Base-by-base conservation (phyloP, 2,329 filamentous ascomycete genomes). In the Phyllosticta citrichinensis region DNA sequence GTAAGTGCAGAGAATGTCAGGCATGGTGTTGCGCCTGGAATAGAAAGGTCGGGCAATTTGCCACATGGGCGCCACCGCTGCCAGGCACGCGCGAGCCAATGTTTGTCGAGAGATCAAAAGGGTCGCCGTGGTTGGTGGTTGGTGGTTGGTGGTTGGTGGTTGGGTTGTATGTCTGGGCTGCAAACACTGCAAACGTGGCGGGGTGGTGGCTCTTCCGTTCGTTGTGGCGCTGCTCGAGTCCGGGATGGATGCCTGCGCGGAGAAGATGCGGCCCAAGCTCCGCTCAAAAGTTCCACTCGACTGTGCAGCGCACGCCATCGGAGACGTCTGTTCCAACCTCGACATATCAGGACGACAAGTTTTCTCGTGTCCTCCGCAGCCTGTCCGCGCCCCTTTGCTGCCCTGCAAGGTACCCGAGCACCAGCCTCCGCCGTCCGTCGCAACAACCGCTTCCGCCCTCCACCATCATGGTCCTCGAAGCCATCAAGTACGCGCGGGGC, bases 401-500 rank as follows among this genome's bases (percentile, higher is more conserved):
- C 52, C 52, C 52, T 27, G 52, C 52, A 27, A 53, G 10, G 25
- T 27, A 24, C 11, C 52, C 52, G 20, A 24, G 10, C 19, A 24
- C 52, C 52, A 24, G 20, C 52, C 52, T 24, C 19, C 52, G 20
- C 40, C 40, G 14, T 50, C 54, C 60, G 35, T 33, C 60, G 22
- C 22, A 24, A 47, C 27, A n/a, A 27, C 24, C 12, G 12, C 24
- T 17, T 14, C n/a, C n/a, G 33, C 51, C 52, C 55, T 20, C 50
- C 27, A 80, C 52, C 55, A 27, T 33, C 27, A 80, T 80, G 78
- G 81, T 83, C 24, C 83, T 94, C 55, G 82, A 92, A 75, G 89
- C 89, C 11, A 90, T 94, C 75, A 86, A 86, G 67, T 94, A 93
- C 74, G 77, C 80, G 60, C 81, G 85, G 57, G 88, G 88, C 66